Conservation (phyloP, 1,139 yeast genomes). For the Nakaseomyces uthaithaninus region DNA sequence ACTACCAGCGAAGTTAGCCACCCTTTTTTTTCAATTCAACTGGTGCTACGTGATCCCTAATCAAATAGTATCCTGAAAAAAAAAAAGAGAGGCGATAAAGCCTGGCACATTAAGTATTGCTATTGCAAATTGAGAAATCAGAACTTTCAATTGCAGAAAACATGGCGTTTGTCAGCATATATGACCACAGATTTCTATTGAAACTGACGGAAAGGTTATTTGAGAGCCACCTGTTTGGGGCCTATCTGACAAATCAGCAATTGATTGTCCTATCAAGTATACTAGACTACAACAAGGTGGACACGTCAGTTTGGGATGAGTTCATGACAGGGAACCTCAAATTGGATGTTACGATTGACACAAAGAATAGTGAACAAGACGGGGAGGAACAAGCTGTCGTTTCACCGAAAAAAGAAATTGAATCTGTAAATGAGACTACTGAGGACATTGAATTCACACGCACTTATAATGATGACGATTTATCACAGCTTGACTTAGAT, state of each 20-base stretch:
- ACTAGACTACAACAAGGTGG: conserved; percentile 26
- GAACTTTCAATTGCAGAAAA: neutral
- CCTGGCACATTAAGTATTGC: neutral
- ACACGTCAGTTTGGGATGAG: conserved; percentile 42
- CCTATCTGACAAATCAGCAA: conserved; percentile 57
- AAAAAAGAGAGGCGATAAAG: neutral
- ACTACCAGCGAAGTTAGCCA: no score
- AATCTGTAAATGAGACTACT: conserved; percentile 20
- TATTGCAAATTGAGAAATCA: neutral
- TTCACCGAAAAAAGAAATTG: conserved; percentile 14
- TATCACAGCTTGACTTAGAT: conserved; percentile 30
- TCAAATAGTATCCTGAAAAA: no score
- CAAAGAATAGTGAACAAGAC: conserved; percentile 10
- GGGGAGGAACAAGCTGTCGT: conserved; percentile 12
- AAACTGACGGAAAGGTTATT: conserved; percentile 44
- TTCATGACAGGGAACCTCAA: conserved; percentile 47
- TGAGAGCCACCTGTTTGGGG: conserved; percentile 43
- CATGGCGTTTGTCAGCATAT: neutral
- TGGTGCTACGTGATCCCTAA: no score
- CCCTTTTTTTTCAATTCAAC: no score
- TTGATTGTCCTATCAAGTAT: conserved; percentile 45
- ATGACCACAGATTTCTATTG: conserved; percentile 30
- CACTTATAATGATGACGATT: conserved; percentile 15
- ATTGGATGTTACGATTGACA: conserved; percentile 31
- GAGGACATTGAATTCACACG: conserved; percentile 14